Evolutionary conservation across 2,329 filamentous ascomycete genomes (phyloP), one percentile per base, ranked within the genome.

Genomic region (Penicillium sp.): DNA sequence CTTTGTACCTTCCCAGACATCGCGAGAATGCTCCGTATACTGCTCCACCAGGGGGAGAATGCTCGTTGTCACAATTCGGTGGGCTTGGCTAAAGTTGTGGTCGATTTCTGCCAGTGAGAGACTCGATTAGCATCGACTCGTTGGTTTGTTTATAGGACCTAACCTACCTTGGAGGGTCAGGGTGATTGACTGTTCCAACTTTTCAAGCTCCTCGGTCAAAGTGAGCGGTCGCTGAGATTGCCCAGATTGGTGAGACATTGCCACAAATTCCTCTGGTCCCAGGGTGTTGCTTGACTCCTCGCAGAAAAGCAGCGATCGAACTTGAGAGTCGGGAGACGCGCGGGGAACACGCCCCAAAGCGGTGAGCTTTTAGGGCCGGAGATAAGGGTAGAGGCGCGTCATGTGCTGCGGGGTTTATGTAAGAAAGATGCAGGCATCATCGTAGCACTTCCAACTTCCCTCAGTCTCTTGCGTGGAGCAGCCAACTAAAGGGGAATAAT

Each of bases 1-100:
- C 86, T 96, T 96, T 55, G 94, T 96, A 22, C 93, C 92, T 69
- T 98, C 93, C 95, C 95, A 99, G 2, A 99, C 94, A 50, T 92
- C 87, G 63, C 89, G 89, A 1, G 95, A 98, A 72, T 98, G 90
- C 66, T 96, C 92, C 47, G 91, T 91, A 77, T 99, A 99, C 72
- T 96, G 89, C 74, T 98, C 94, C 19, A 99, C 92, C 1, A 97
- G 85, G 1, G 95, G 95, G 3, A 99, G 79, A 56, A 99, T 97
- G 72, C 88, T 96, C 1, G 90, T 89, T 0, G 95, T 98, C 40
- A 99, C 94, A 60, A 99, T 98, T 62, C 92, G 89, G 76, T 99
- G 95, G 33, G 95, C 93, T 72, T 91, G 92, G 79, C 91, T 97
- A 76, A 99, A 99, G 78, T 99, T 99, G 77, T 92, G 90, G 75